phyloP scores from a whole-genome alignment of 306 rosid species.

The Glycyrrhiza uralensis region DNA sequence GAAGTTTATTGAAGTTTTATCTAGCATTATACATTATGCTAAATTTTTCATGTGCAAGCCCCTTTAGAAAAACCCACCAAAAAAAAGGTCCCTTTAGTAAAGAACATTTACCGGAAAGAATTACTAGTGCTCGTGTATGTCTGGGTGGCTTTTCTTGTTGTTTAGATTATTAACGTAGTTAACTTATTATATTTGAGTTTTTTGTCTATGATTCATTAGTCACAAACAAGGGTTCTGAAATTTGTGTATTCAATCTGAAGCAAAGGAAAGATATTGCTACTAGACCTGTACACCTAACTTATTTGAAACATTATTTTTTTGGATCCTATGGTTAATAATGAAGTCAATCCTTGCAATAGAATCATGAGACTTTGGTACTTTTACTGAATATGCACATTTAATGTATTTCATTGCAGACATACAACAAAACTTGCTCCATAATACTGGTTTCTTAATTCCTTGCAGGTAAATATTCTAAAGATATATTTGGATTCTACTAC shows the following conservation, averaged over 20 bases:
- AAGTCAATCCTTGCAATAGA: background rate
- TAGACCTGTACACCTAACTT: background rate
- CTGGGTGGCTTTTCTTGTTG: slow-evolving; percentile 73
- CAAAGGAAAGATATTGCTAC: background rate
- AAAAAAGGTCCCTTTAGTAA: slow-evolving; percentile 44
- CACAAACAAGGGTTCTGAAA: background rate
- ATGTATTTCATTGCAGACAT: slow-evolving; percentile 53
- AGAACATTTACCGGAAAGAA: slow-evolving; percentile 72
- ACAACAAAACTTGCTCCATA: slow-evolving; percentile 62
- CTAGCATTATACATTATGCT: background rate
- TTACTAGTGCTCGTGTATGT: slow-evolving; percentile 55
- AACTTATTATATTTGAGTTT: slow-evolving; percentile 3
- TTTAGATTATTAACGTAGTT: slow-evolving; percentile 70
- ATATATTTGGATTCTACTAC: background rate
- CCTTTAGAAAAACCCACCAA: no score
- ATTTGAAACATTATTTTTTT: background rate
- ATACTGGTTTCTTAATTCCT: slow-evolving; percentile 69
- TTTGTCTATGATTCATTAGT: background rate
- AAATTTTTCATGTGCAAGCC: slow-evolving; percentile 32
- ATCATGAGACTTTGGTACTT: background rate
- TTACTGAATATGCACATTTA: slow-evolving; percentile 1
- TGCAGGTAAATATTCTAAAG: slow-evolving; percentile 56
- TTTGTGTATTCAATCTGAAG: background rate
- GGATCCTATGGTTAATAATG: background rate
- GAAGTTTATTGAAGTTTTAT: background rate